A percentile compares a stretch with the other conserved stretches of the same genome.
Evolutionary conservation across 805 yeast genomes (phyloP).

Genomic region (Starmerella apis): DNA sequence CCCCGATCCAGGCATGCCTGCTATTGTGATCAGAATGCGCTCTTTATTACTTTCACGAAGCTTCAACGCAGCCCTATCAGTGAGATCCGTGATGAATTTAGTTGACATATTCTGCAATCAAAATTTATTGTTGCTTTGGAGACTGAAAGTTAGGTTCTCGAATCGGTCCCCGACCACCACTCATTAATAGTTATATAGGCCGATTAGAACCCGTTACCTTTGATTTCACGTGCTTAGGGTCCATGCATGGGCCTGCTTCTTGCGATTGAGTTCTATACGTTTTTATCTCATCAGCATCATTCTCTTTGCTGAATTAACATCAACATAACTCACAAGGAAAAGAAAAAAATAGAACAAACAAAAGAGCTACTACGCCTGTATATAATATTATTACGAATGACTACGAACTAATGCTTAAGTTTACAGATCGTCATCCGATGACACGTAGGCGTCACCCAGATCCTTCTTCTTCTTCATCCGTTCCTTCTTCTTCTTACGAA

Average conservation of each 20-base stretch:
- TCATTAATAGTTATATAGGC: too few species aligned
- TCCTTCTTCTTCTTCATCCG: constrained; percentile 99
- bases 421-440: constrained; percentile 86
- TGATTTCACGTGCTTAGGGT: not conserved
- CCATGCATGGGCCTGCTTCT: too few species aligned
- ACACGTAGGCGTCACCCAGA: constrained; percentile 97
- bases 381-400: constrained; percentile 1
- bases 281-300: too few species aligned
- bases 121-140: not conserved
- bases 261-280: too few species aligned
- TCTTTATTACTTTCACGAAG: not conserved
- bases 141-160: not conserved
- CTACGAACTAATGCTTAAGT: not conserved
- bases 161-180: too few species aligned
- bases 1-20: constrained; percentile 82
- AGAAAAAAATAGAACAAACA: too few species aligned
- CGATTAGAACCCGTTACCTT: not conserved
- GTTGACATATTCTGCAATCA: not conserved
- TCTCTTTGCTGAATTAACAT: too few species aligned
- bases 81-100: not conserved
- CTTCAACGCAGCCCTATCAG: not conserved
- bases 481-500: constrained; percentile 99
- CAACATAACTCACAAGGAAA: too few species aligned
- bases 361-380: not conserved
- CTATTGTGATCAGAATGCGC: constrained; percentile 48